A percentile compares a stretch with the other conserved stretches of the same genome.
These are phyloP conservation scores for Beauveria bassiana DNA, from an alignment of 2,329 filamentous ascomycete species.

Conservation along the genomic window DNA sequence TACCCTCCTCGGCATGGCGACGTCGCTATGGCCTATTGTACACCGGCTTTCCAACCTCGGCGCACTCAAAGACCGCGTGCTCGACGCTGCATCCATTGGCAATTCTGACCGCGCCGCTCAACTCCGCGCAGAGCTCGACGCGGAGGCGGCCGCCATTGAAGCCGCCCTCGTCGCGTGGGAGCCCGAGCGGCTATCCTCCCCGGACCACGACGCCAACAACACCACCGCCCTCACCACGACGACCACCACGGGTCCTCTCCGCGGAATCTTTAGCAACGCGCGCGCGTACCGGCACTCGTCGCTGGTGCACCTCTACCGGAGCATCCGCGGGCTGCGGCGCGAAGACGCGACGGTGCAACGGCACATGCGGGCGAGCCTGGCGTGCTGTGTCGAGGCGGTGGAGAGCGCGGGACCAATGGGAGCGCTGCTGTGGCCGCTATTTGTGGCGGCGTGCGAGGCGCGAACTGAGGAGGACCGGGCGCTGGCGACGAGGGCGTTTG, in stretches of 20 bases:
- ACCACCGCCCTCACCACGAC: not conserved
- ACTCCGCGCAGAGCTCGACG: constrained; percentile 42
- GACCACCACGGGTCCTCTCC: constrained; percentile 28
- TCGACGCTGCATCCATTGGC: constrained; percentile 30
- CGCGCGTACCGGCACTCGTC: constrained; percentile 52
- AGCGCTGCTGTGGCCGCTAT: constrained; percentile 57
- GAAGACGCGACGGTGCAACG: constrained; percentile 43
- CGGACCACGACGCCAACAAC: not conserved
- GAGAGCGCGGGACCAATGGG: constrained; percentile 52
- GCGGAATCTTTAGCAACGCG: constrained; percentile 51
- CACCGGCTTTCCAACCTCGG: constrained; percentile 51
- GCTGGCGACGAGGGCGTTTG: constrained; percentile 44
- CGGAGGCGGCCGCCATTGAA: constrained; percentile 47
- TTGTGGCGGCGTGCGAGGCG: constrained; percentile 56
- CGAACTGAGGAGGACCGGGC: constrained; percentile 39
- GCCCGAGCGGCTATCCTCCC: constrained; percentile 34
- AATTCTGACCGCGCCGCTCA: constrained; percentile 31
- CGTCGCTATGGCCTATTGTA: constrained; percentile 56
- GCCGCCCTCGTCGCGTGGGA: constrained; percentile 47
- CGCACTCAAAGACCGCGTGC: constrained; percentile 44
- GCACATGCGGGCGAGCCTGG: constrained; percentile 42
- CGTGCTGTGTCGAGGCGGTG: constrained; percentile 48
- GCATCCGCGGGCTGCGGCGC: constrained; percentile 41
- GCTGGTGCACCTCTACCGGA: constrained; percentile 50
- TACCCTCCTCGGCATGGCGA: constrained; percentile 53